phyloP scores from a whole-genome alignment of 1,284 basidiomycete genomes.

The Apiotrichum montevideense region DNA sequence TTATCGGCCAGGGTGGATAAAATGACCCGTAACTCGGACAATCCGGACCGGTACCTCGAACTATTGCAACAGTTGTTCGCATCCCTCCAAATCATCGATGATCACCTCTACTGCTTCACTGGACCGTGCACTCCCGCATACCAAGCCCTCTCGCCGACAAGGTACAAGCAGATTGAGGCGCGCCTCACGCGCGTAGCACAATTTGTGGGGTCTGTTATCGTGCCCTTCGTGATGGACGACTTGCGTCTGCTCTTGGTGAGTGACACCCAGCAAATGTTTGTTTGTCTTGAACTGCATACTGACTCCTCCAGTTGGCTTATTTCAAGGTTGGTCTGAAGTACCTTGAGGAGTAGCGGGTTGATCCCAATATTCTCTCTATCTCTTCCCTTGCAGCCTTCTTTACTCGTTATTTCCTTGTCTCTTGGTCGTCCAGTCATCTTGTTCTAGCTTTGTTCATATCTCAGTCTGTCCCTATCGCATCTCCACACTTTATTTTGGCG shows the following conservation, averaged over 20 bases:
- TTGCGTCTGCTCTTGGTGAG: slow-evolving; percentile 66
- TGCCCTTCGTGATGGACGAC: slow-evolving; percentile 81
- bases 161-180: slow-evolving; percentile 62
- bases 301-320: slow-evolving; percentile 28
- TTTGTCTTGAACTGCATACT: background rate
- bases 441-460: no score
- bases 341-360: slow-evolving; percentile 29
- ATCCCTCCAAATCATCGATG: slow-evolving; percentile 73
- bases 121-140: slow-evolving; percentile 58
- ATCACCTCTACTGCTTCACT: slow-evolving; percentile 70
- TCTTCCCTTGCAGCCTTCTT: no score
- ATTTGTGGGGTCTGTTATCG: slow-evolving; percentile 82
- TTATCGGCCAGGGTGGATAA: slow-evolving; percentile 78
- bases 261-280: slow-evolving; percentile 2
- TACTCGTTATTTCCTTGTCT: background rate
- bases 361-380: background rate
- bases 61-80: slow-evolving; percentile 68
- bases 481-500: no score
- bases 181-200: slow-evolving; percentile 75
- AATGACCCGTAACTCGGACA: slow-evolving; percentile 82
- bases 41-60: slow-evolving; percentile 76
- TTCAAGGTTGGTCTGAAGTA: slow-evolving; percentile 35
- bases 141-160: slow-evolving; percentile 59
- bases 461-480: no score
- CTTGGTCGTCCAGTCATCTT: no score